Evolutionary conservation across 208 protist genomes (phyloP).

Genomic region (Acanthamoeba royreba): DNA sequence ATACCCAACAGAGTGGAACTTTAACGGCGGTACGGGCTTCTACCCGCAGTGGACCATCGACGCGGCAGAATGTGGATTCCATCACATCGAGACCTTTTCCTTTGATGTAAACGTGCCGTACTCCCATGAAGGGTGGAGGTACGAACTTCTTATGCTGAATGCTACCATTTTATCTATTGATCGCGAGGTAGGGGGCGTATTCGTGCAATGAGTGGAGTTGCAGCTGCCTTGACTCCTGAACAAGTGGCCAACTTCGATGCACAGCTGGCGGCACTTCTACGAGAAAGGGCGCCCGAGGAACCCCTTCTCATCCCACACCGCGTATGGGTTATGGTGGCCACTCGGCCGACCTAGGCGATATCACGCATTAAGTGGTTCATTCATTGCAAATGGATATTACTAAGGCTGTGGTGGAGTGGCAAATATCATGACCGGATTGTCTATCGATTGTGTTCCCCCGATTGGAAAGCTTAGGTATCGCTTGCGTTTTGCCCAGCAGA

Average conservation of each 20-base stretch:
- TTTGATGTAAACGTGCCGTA: neutral
- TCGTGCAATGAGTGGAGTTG: neutral
- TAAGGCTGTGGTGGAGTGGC: no score
- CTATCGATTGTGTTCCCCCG: neutral
- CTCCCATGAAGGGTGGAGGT: neutral
- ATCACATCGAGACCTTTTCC: neutral
- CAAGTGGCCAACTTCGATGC: neutral
- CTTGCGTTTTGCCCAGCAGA: neutral
- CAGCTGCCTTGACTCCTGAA: neutral
- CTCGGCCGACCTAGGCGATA: neutral
- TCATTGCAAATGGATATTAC: no score
- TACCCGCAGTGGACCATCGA: conserved; percentile 13
- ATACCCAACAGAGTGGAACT: neutral
- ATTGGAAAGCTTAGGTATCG: neutral
- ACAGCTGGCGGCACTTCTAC: neutral
- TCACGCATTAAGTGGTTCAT: no score
- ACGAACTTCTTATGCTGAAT: neutral
- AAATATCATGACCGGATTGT: neutral
- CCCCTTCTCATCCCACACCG: neutral
- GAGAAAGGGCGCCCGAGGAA: neutral
- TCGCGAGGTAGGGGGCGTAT: neutral
- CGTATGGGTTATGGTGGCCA: conserved; percentile 5
- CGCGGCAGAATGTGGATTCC: neutral
- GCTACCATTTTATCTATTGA: no score
- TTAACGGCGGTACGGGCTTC: neutral